Base-by-base conservation (phyloP, 768 basidiomycete genomes). In the Leucocoprinus leucothites region DNA sequence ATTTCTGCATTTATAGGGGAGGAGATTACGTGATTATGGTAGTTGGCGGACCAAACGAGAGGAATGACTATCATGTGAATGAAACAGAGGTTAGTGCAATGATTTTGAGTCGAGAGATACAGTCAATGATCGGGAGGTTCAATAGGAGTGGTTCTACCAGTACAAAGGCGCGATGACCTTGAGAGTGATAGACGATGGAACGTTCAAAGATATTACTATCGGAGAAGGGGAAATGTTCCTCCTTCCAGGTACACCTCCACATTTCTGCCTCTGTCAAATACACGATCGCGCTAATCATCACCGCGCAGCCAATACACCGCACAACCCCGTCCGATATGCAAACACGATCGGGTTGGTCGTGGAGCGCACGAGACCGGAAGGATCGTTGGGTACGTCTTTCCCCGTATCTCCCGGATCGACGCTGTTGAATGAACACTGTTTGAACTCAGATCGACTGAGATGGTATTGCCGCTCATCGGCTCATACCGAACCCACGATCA, bases 91-190 rank as follows among this genome's bases (percentile, higher is more conserved):
- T 87, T 46, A 43, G 74, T n/a, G 21, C 25, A 9, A 16, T 16
- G 24, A 45, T 11, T 16, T 16, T 13, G 9, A 11, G 18, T n/a
- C 21, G 21, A 44, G 41, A 8, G 26, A 9, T 16, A 47, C 6
- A 28, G 26, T 28, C 3, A n/a, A 1, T 31, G 24, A 7, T 47
- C 18, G 13, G 25, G 35, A 28, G 36, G n/a, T 22, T 11, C 11
- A n/a, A 7, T 51, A 93, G 89, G 96, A 98, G 71, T 98, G 94
- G 95, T 98, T 98, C 71, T 98, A 94, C 71, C 96, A 99, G 67
- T 79, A 95, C 75, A 94, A 94, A 68, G 96, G 96, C 2, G 84
- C 80, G 1, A 98, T 98, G 94, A 74, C 92, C 1, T 76, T 99
- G 19, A 85, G 90, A 57, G 86, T 91, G 1, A 87, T 97, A 14